Percentiles rank a stretch among this genome's conserved stretches.
Conservation (phyloP, 768 basidiomycete species). For the Porpolomopsis calyptriformis region DNA sequence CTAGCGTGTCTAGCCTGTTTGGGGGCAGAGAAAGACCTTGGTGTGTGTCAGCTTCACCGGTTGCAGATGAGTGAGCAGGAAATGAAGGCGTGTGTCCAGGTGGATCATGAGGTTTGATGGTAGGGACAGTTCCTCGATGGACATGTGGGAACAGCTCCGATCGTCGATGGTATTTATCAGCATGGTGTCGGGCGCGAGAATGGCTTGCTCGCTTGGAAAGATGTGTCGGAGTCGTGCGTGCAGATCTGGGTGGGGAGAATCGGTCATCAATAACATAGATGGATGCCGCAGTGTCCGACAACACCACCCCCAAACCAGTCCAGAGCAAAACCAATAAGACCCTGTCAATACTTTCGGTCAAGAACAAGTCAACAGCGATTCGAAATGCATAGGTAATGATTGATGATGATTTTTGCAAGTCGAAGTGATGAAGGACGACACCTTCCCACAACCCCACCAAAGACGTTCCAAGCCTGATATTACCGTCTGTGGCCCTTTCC, state of each 20-base stretch:
- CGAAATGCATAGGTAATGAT: constrained; percentile 34
- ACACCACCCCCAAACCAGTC: constrained; percentile 10
- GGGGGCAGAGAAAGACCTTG: too few relatives aligned
- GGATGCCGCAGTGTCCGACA: neutral
- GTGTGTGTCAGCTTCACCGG: too few relatives aligned
- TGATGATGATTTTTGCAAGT: constrained; percentile 16
- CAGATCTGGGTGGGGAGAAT: neutral
- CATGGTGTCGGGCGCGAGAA: neutral
- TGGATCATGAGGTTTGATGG: neutral
- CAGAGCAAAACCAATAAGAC: constrained; percentile 28
- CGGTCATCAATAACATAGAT: neutral
- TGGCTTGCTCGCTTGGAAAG: neutral
- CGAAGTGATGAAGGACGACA: constrained; percentile 29
- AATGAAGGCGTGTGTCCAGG: too few relatives aligned
- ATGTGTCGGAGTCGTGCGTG: neutral
- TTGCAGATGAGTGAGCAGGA: too few relatives aligned
- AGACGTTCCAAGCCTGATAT: constrained; percentile 22
- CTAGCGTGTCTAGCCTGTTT: too few relatives aligned
- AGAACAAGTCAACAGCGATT: constrained; percentile 30
- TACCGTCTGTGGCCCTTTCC: constrained; percentile 16
- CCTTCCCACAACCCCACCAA: constrained; percentile 37
- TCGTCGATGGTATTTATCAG: neutral
- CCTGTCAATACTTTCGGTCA: constrained; percentile 25
- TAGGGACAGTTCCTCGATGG: neutral
- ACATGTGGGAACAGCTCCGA: neutral